Conservation (phyloP, 371 early-diverging fungal genomes). For the Mortierella sp. region DNA sequence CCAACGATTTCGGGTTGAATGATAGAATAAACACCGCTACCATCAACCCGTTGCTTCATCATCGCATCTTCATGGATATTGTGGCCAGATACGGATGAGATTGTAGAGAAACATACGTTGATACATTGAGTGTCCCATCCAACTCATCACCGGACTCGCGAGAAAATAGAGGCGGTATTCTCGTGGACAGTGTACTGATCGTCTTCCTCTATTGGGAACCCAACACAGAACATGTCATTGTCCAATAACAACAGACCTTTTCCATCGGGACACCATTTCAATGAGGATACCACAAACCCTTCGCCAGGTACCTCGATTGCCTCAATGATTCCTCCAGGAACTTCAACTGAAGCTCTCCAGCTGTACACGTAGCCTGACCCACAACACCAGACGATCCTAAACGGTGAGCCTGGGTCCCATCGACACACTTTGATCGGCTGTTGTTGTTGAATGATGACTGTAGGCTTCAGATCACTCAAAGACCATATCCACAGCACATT, state of each 20-base stretch:
- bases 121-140: too few species aligned
- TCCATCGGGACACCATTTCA: slow-evolving; percentile 52
- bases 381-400: slow-evolving; percentile 50
- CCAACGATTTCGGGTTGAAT: neutral
- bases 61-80: too few species aligned
- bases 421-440: slow-evolving; percentile 43
- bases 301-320: slow-evolving; percentile 44
- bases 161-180: slow-evolving; percentile 31
- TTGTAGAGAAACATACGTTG: too few species aligned
- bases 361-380: slow-evolving; percentile 35
- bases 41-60: too few species aligned
- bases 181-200: slow-evolving; percentile 43
- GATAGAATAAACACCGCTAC: slow-evolving; percentile 14
- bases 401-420: slow-evolving; percentile 39
- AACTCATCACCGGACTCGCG: slow-evolving; percentile 11
- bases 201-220: slow-evolving; percentile 39
- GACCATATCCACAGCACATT: slow-evolving; percentile 53
- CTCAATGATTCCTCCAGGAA: slow-evolving; percentile 31
- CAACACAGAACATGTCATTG: slow-evolving; percentile 41
- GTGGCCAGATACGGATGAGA: too few species aligned
- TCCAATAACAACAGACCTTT: slow-evolving; percentile 34
- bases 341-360: slow-evolving; percentile 23
- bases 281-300: slow-evolving; percentile 33
- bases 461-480: slow-evolving; percentile 17
- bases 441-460: slow-evolving; percentile 49